Evolutionary conservation across 139 green algal genomes (phyloP).

Genomic region (Micromonas commoda): DNA sequence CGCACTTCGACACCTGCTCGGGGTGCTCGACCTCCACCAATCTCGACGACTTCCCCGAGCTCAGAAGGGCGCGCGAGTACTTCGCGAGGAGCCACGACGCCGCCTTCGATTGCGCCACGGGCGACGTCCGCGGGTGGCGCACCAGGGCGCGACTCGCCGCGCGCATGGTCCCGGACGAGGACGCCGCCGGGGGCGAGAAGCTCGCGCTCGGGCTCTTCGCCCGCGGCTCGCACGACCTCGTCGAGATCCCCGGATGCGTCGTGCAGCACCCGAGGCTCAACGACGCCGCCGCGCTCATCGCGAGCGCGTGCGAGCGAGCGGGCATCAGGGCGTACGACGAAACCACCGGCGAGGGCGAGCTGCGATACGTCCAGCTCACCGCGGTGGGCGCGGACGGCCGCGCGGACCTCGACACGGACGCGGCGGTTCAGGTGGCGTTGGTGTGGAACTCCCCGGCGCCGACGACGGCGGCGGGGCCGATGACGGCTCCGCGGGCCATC

Average conservation of each 20-base stretch:
- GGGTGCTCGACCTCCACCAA: slow-evolving; percentile 39
- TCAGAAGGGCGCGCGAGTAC: background rate
- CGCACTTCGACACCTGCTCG: slow-evolving; percentile 47
- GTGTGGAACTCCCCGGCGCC: slow-evolving; percentile 40
- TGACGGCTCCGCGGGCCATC: too few relatives aligned
- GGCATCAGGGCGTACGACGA: slow-evolving; percentile 20
- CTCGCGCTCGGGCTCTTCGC: slow-evolving; percentile 43
- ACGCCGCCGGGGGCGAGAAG: too few relatives aligned
- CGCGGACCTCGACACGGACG: background rate
- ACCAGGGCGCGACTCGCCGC: background rate
- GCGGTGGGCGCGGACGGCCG: background rate
- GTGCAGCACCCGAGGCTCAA: slow-evolving; percentile 58
- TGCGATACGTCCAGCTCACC: slow-evolving; percentile 62
- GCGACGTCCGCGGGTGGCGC: background rate
- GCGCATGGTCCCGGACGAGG: background rate
- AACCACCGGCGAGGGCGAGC: slow-evolving; percentile 33
- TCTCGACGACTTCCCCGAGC: background rate
- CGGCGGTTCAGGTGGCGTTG: slow-evolving; percentile 43
- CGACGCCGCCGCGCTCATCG: slow-evolving; percentile 41
- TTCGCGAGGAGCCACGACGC: background rate
- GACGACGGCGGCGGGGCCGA: too few relatives aligned
- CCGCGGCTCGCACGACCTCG: slow-evolving; percentile 39
- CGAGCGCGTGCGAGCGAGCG: background rate
- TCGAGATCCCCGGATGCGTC: slow-evolving; percentile 44
- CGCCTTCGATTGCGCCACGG: background rate